Conservation (phyloP, 179 eudicot species). For the Silene vulgaris region DNA sequence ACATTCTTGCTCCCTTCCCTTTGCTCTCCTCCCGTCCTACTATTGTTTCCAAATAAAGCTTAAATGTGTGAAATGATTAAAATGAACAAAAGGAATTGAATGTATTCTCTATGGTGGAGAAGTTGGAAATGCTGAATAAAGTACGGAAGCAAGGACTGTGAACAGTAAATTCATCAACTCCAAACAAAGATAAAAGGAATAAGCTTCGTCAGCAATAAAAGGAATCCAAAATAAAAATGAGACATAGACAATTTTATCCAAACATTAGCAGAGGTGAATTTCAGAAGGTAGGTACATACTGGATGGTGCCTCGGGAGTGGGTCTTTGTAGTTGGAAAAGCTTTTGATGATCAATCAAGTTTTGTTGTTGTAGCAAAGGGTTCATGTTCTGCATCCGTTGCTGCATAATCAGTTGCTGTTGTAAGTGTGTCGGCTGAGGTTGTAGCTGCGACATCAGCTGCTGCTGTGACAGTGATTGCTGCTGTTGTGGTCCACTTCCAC, state of each 20-base stretch:
- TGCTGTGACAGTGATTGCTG: constrained; percentile 46
- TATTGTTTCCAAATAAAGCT: too few species aligned
- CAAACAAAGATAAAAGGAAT: background rate
- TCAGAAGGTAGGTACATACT: constrained; percentile 43
- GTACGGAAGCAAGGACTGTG: background rate
- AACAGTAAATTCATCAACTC: background rate
- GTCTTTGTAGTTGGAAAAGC: constrained; percentile 67
- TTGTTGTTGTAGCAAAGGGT: constrained; percentile 65
- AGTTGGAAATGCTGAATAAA: background rate
- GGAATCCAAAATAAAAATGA: background rate
- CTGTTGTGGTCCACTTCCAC: constrained; percentile 48
- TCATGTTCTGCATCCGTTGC: constrained; percentile 56
- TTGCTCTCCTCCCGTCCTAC: too few species aligned
- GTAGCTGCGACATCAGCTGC: constrained; percentile 71
- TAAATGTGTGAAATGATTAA: background rate
- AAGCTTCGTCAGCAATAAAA: background rate
- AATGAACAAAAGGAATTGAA: background rate
- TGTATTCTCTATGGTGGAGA: background rate
- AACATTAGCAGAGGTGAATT: background rate
- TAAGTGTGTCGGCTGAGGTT: constrained; percentile 69
- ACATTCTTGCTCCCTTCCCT: too few species aligned
- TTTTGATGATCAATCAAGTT: constrained; percentile 77
- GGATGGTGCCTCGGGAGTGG: constrained; percentile 62
- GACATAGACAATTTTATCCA: constrained; percentile 10
- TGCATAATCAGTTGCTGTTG: constrained; percentile 73